Base-by-base conservation (phyloP, 1,284 basidiomycete species). In the Prillingera fragicola region DNA sequence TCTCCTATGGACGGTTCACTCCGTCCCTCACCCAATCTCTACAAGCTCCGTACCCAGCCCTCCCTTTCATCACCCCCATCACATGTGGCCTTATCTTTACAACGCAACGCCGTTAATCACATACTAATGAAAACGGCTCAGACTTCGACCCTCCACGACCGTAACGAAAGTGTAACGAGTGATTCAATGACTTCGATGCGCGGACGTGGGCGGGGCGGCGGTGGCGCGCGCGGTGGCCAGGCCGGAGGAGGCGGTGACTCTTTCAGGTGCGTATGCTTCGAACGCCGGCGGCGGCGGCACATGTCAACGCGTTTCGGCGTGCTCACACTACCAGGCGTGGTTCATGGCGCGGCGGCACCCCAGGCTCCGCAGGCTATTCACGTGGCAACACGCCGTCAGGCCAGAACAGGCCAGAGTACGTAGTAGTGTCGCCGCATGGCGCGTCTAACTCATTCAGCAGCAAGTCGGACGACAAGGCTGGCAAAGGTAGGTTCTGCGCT, bases 261-360 rank as follows among this genome's bases (percentile, higher is more conserved):
- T 28, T 39, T 24, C 29, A 41, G 43, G 48, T 50, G 43, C 33
- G 48, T 43, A 17, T 13, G 4, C 12, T n/a, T n/a, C n/a, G n/a
- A n/a, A n/a, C 10, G 26, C 12, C 17, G 36, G 32, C 32, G 7
- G 15, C 14, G 17, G 17, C 33, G n/a, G n/a, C n/a, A n/a, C n/a
- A n/a, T n/a, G n/a, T n/a, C n/a, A n/a, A n/a, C n/a, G n/a, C n/a
- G n/a, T n/a, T n/a, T n/a, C n/a, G n/a, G n/a, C n/a, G n/a, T 32
- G 34, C 43, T 53, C 33, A 53, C 41, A 15, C 24, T 17, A 19
- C 12, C 38, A 65, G 65, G 25, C 55, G 63, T 37, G 64, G 63
- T 27, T 56, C 56, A 14, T 68, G 67, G 62, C 49, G 65, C 42
- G 59, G 58, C 31, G 67, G 65, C 24, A 62, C 63, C 9, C 59